phyloP scores from a whole-genome alignment of 352 stramenopile species.

The Elongisporangium senticosum region DNA sequence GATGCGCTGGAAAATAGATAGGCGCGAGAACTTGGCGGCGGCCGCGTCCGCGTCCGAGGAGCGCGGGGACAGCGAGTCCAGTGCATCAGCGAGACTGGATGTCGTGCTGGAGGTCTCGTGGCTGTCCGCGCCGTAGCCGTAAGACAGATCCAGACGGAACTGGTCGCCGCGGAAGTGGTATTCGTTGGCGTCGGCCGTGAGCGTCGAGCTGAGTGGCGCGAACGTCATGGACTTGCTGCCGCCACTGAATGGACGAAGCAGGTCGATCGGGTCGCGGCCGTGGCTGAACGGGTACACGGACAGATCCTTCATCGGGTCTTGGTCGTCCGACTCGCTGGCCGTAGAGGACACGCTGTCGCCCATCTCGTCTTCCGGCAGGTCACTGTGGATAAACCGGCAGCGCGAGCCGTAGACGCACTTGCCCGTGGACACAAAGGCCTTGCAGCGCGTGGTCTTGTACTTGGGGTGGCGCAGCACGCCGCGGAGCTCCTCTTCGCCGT shows the following conservation, averaged over 20 bases:
- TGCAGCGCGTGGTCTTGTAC: constrained; percentile 91
- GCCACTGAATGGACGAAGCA: constrained; percentile 59
- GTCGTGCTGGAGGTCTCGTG: constrained; percentile 19
- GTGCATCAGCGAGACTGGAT: constrained; percentile 17
- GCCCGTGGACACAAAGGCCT: constrained; percentile 79
- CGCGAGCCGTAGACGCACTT: constrained; percentile 85
- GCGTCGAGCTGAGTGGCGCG: constrained; percentile 33
- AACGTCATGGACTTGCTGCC: constrained; percentile 56
- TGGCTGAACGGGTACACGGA: constrained; percentile 63
- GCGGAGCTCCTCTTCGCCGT: constrained; percentile 80
- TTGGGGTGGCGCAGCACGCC: constrained; percentile 85
- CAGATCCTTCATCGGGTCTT: constrained; percentile 49
- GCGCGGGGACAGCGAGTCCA: constrained; percentile 33
- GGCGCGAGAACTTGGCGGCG: constrained; percentile 53
- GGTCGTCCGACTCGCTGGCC: constrained; percentile 62
- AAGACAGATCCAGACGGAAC: constrained; percentile 31
- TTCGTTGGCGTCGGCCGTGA: constrained; percentile 29
- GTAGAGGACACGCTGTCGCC: constrained; percentile 46
- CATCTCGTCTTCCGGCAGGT: constrained; percentile 33
- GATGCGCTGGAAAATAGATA: constrained; percentile 82
- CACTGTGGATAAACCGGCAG: constrained; percentile 85
- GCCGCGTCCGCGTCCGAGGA: constrained; percentile 25
- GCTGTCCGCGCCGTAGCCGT: constrained; percentile 11
- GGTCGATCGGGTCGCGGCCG: constrained; percentile 48
- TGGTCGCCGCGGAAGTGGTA: constrained; percentile 14